Evolutionary conservation across 192 early-diverging fungal genomes (phyloP), one percentile per base, ranked within the genome.

Genomic region (Gorgonomyces haynaldii): DNA sequence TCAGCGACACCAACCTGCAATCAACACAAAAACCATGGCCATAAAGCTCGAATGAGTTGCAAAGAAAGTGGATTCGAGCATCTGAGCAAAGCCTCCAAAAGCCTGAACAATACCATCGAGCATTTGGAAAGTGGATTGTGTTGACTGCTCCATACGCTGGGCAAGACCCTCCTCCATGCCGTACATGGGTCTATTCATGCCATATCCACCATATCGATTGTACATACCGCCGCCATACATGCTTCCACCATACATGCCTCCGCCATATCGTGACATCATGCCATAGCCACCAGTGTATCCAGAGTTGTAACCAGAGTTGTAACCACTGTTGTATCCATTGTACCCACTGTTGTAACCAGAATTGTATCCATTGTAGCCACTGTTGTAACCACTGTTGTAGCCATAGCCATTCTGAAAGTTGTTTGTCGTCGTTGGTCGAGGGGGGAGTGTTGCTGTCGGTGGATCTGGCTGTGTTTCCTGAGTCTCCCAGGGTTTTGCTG

Each of bases 1-100:
- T 98, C 95, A 32, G 88, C 89, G n/a, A 98, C 89, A 26, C 91
- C 95, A 13, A 96, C 81, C 78, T 91, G 91, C 88, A 86, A 93
- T 72, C 26, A 73, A 72, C 10, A 53, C 51, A 21, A 21, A 41
- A 21, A 20, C 10, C 10, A 20, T 41, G n/a, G 13, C 39, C 46
- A 49, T 49, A 27, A 88, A 86, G 6, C 74, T 83, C 7, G 85
- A 86, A 58, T 92, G 86, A 0, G 95, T 98, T 15, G 95, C 91
- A 70, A 90, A 84, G 58, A 91, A 96, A 4, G 95, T 98, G 1
- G 88, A 91, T 47, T 96, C 95, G 25, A 98, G 80, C 95, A 98
- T 96, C 41, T 89, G 88, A 6, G 91, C 80, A 70, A 98, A 95
- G 10, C 92, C 92, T 26, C 85, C 91, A 78, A 98, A 98, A 0